Evolutionary conservation across 176 grass and related monocot species (phyloP).

Genomic region (Carex cristatella): DNA sequence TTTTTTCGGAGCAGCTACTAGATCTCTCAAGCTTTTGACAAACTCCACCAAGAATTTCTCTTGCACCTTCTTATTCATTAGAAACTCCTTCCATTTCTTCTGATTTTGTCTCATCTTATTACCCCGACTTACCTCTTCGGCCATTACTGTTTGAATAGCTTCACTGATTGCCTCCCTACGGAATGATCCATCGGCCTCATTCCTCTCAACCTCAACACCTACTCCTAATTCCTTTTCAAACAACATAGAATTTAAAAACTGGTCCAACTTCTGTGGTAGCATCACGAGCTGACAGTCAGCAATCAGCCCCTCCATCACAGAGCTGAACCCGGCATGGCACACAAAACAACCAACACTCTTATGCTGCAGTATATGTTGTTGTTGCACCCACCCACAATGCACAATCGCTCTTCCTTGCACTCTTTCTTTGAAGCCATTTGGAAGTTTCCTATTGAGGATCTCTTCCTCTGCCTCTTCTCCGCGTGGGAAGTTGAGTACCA

Average conservation of each 20-base stretch:
- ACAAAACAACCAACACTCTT: slow-evolving; percentile 43
- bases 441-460: background rate
- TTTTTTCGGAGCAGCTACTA: background rate
- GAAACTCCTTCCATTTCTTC: slow-evolving; percentile 32
- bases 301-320: slow-evolving; percentile 32
- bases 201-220: background rate
- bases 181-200: slow-evolving; percentile 26
- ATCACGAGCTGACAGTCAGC: slow-evolving; percentile 26
- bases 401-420: slow-evolving; percentile 19
- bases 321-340: slow-evolving; percentile 44
- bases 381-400: slow-evolving; percentile 43
- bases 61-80: background rate
- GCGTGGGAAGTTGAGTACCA: slow-evolving; percentile 34
- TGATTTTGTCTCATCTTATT: slow-evolving; percentile 12
- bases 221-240: too few relatives aligned
- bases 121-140: background rate
- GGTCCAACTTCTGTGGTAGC: too few relatives aligned
- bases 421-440: slow-evolving; percentile 22
- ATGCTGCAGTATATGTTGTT: slow-evolving; percentile 11
- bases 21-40: background rate
- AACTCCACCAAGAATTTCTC: background rate
- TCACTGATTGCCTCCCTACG: slow-evolving; percentile 6
- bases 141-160: slow-evolving; percentile 10
- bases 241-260: too few relatives aligned
- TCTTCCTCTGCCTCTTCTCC: background rate